Base-by-base conservation (phyloP, 495 filamentous ascomycete genomes). In the Aspergillus indologenus region DNA sequence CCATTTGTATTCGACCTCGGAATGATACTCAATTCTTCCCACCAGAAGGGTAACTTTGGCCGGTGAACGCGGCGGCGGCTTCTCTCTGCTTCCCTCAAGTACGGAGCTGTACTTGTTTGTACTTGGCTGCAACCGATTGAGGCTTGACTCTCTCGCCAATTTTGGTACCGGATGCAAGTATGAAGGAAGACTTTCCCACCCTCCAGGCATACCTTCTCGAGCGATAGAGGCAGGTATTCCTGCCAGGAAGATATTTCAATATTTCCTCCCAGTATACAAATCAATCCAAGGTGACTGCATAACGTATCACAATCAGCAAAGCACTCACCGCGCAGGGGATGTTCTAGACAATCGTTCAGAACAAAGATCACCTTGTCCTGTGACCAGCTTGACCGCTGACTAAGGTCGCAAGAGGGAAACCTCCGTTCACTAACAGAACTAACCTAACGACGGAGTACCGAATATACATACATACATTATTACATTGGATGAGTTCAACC, bases 351-450 rank as follows among this genome's bases (percentile, higher is more conserved):
- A 62, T 56, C 53, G 47, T 56, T 22, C 48, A 61, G 44, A n/a
- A 51, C 59, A 62, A 53, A 59, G 64, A 64, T 67, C 65, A 58
- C 42, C 65, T 49, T 21, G 57, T 63, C 65, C 65, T 67, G 65
- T 67, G 65, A 67, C 65, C 65, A 57, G 51, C 54, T 57, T 45
- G 0, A 6, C 34, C 5, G 60, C 61, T 66, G 64, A 66, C 64
- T 66, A 66, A 66, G 54, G 44, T 26, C 29, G 18, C 23, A 29
- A 29, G 26, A 40, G 34, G 4, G 26, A 29, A 40, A 40, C 26
- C 26, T 40, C 5, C 5, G 5, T 40, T 40, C 26, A 9, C 26
- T 4, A 29, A 29, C 3, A 3, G 5, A 40, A 40, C 34, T 15
- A 6, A 40, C 12, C 12, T 9, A 14, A 40, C 34, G 5, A 40